A percentile compares a stretch with the other conserved stretches of the same genome.
phyloP scores from a whole-genome alignment of 1,284 basidiomycete species.

The Irpex sp. region DNA sequence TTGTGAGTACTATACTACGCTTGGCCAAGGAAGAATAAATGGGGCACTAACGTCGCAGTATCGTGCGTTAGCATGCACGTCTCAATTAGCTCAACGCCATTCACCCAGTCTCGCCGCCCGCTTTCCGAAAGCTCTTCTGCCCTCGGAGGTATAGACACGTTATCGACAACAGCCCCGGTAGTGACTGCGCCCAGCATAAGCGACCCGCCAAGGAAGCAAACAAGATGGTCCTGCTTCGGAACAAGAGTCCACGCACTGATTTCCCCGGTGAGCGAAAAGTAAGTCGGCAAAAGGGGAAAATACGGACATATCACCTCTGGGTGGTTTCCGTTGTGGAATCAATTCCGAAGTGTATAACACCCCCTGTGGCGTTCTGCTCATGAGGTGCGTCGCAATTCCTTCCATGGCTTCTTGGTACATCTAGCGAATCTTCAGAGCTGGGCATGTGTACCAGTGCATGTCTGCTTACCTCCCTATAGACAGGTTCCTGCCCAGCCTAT shows the following conservation, averaged over 20 bases:
- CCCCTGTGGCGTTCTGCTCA: constrained; percentile 45
- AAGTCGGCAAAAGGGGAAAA: neutral
- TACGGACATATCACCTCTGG: constrained; percentile 44
- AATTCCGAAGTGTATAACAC: constrained; percentile 86
- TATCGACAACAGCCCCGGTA: constrained; percentile 44
- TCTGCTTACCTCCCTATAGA: constrained; percentile 68
- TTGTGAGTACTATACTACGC: neutral
- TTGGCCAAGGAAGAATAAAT: neutral
- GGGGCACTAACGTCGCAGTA: constrained; percentile 68
- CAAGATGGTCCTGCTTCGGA: constrained; percentile 94
- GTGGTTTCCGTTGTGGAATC: constrained; percentile 43
- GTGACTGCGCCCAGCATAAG: constrained; percentile 88
- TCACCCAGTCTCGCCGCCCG: constrained; percentile 76
- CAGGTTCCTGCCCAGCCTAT: constrained; percentile 71
- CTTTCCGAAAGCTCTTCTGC: constrained; percentile 48
- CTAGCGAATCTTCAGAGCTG: constrained; percentile 29
- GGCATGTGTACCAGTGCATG: too few relatives aligned
- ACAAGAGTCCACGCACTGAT: constrained; percentile 64
- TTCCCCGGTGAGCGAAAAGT: constrained; percentile 8
- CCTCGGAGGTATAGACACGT: constrained; percentile 60
- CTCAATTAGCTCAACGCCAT: constrained; percentile 78
- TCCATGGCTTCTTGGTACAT: constrained; percentile 88
- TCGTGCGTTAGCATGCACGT: constrained; percentile 89
- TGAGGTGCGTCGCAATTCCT: constrained; percentile 75
- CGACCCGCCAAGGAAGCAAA: constrained; percentile 92